Evolutionary conservation across 805 yeast species (phyloP).

Genomic region (Metschnikowia bowlesiae): DNA sequence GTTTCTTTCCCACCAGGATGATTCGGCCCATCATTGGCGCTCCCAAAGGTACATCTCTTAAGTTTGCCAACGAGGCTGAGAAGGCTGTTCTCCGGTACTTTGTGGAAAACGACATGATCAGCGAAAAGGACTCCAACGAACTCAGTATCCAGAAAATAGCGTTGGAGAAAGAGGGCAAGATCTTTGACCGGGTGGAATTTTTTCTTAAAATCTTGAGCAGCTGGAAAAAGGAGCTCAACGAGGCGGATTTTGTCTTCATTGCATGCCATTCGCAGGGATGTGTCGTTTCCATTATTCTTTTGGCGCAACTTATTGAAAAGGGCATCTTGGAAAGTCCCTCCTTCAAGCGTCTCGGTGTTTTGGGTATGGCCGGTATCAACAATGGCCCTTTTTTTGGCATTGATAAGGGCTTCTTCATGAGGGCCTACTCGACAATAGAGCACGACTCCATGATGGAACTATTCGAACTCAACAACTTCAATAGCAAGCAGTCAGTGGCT

Average conservation of each 20-base stretch:
- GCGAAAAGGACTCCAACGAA: constrained; percentile 27
- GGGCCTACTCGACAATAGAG: constrained; percentile 88
- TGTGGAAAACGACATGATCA: constrained; percentile 39
- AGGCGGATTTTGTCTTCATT: constrained; percentile 82
- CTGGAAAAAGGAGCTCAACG: constrained; percentile 55
- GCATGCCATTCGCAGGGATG: constrained; percentile 97
- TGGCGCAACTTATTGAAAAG: constrained; percentile 65
- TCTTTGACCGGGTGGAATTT: constrained; percentile 78
- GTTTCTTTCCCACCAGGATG: constrained; percentile 87
- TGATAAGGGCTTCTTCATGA: constrained; percentile 76
- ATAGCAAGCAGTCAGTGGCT: constrained; percentile 65
- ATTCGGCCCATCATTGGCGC: constrained; percentile 85
- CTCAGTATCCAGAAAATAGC: constrained; percentile 81
- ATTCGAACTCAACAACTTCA: constrained; percentile 80
- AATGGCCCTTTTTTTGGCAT: constrained; percentile 91
- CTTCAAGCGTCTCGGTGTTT: constrained; percentile 54
- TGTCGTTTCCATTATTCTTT: constrained; percentile 77
- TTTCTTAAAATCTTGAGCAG: constrained; percentile 68
- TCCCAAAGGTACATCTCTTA: constrained; percentile 92
- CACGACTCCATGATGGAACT: constrained; percentile 80
- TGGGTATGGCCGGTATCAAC: constrained; percentile 95
- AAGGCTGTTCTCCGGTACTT: constrained; percentile 59
- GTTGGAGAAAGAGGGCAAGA: constrained; percentile 88
- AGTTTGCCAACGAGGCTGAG: constrained; percentile 90
- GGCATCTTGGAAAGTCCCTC: constrained; percentile 42